Base-by-base conservation (phyloP, 2,329 filamentous ascomycete species). In the Ceratocystiopsis minuta region DNA sequence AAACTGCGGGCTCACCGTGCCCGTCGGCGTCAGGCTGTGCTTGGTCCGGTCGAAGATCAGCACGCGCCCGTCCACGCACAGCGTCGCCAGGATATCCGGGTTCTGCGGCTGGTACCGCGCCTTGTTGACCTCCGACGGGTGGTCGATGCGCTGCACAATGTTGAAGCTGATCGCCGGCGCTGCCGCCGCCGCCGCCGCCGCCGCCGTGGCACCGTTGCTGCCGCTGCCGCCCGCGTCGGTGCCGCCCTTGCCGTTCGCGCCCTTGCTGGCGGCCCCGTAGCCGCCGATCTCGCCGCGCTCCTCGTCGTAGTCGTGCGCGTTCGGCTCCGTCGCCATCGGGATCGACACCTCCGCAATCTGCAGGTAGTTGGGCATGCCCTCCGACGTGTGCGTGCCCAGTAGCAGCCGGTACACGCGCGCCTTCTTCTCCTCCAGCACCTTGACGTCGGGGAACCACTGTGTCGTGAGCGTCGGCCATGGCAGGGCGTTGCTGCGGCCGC, bases 31-130 rank as follows among this genome's bases (percentile, higher is more conserved):
- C 43, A 79, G 75, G 39, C 80, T 79, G 58, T 96, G 88, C 68
- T 95, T 96, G 41, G 88, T 93, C 50, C 88, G 79, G 63, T 98
- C 90, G 63, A 92, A 98, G 51, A 98, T 77, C 57, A 96, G 76
- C 36, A 95, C 82, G 50, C 77, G 80, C 48, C 84, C 82, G 57
- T 95, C 83, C 9, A 84, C 75, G 49, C 84, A 86, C 62, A 95
- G 78, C 0, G 90, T 95, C 3, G 90, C 90, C 53, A 98, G 92
- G 44, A 98, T 78, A 54, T 98, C 86, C 6, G 88, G 86, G 55
- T 98, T 98, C 58, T 96, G 88, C 13, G 90, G 90, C 61, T 95
- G 87, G 57, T 96, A 96, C 51, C 90, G 79, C 15, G 90, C 92
- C 66, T 96, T 98, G 70, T 98, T 98, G 57, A 98, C 86, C 60